phyloP scores from a whole-genome alignment of 1,284 basidiomycete genomes.

The Leucocoprinus gongylophorus region DNA sequence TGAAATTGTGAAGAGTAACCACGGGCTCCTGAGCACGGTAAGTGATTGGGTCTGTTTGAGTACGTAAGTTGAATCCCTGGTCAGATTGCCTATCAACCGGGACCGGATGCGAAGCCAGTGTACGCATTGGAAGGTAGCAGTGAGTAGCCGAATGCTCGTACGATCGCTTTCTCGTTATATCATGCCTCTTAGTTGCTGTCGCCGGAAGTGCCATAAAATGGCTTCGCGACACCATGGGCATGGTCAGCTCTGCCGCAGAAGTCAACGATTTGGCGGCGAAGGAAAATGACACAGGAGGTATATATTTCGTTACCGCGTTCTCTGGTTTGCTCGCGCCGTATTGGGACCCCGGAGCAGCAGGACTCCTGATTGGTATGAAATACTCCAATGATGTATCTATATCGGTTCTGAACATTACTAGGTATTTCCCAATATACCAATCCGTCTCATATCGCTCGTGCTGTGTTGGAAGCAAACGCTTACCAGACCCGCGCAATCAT shows the following conservation, averaged over 20 bases:
- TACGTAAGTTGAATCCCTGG: constrained; percentile 15
- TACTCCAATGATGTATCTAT: constrained; percentile 14
- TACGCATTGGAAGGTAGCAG: constrained; percentile 95
- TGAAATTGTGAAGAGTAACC: constrained; percentile 77
- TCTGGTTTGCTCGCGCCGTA: constrained; percentile 88
- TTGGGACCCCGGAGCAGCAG: constrained; percentile 86
- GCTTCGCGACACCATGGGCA: constrained; percentile 85
- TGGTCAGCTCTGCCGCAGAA: constrained; percentile 78
- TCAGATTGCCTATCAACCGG: constrained; percentile 89
- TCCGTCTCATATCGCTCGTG: constrained; percentile 89
- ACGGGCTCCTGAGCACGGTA: constrained; percentile 88
- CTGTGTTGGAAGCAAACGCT: constrained; percentile 86
- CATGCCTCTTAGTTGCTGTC: constrained; percentile 67
- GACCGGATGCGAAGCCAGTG: constrained; percentile 69
- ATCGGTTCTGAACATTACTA: constrained; percentile 19
- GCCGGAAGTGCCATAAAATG: constrained; percentile 96
- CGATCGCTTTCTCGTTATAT: not conserved
- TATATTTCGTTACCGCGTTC: constrained; percentile 97
- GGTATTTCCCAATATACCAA: constrained; percentile 90
- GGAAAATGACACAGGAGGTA: constrained; percentile 80
- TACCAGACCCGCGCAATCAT: constrained; percentile 92
- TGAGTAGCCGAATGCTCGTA: constrained; percentile 33
- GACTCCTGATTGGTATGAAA: constrained; percentile 67
- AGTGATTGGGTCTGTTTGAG: constrained; percentile 19
- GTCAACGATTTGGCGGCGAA: constrained; percentile 82